Evolutionary conservation across 169 alveolate species (phyloP).

Genomic region (Perkinsus chesapeaki): DNA sequence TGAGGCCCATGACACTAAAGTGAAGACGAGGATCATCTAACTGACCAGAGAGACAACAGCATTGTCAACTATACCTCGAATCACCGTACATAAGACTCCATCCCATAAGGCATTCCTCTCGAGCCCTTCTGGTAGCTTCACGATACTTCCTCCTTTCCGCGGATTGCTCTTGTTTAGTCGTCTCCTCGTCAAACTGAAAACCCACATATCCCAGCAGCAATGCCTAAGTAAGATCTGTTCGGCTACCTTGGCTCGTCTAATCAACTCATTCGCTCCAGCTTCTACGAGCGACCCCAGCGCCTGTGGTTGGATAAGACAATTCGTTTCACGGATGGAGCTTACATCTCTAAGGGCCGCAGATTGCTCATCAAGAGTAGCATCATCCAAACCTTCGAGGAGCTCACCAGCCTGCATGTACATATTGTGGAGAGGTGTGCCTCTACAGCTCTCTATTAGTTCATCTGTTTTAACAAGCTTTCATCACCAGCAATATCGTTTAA

Average conservation of each 20-base stretch:
- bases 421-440: not conserved
- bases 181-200: not conserved
- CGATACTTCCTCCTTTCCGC: not conserved
- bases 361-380: not conserved
- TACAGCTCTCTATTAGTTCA: not conserved
- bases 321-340: not conserved
- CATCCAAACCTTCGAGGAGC: not conserved
- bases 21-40: not conserved
- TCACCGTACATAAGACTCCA: not conserved
- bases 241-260: not conserved
- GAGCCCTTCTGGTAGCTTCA: not conserved
- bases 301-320: not conserved
- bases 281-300: not conserved
- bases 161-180: not conserved
- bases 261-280: not conserved
- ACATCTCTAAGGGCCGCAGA: not conserved
- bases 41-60: not conserved
- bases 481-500: not conserved
- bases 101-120: not conserved
- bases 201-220: not conserved
- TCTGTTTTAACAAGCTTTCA: not conserved
- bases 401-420: not conserved
- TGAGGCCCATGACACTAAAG: not conserved
- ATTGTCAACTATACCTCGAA: not conserved
- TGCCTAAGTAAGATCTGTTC: not conserved